A percentile compares a stretch with the other conserved stretches of the same genome.
Evolutionary conservation across 148 eudicot genomes (phyloP).

Genomic region (Limonium bicolor): DNA sequence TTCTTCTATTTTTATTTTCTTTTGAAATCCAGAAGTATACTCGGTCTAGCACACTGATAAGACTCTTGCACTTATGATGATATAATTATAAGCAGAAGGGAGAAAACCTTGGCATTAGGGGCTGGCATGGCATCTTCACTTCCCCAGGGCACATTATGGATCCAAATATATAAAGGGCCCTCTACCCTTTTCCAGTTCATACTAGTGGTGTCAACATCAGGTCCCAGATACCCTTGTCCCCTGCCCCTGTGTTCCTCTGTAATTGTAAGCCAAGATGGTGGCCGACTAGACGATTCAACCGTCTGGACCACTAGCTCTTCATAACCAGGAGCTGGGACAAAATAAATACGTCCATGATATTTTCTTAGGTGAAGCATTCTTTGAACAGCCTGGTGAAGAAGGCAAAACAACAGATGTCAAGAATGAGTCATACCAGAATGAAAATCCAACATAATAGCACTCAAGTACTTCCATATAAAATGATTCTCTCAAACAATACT

Average conservation of each 20-base stretch:
- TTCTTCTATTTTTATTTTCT: not conserved
- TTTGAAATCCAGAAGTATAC: not conserved
- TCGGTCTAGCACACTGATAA: not conserved
- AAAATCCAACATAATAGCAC: no score
- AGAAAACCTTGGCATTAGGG: slow-evolving; percentile 75
- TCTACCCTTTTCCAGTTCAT: slow-evolving; percentile 62
- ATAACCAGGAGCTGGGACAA: slow-evolving; percentile 75
- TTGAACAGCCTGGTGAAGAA: slow-evolving; percentile 41
- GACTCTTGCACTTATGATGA: not conserved
- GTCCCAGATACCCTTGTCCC: slow-evolving; percentile 39
- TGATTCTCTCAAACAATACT: no score
- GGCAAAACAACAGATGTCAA: not conserved
- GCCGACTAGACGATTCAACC: slow-evolving; percentile 12
- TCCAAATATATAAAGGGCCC: slow-evolving; percentile 92
- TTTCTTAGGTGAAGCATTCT: slow-evolving; percentile 56
- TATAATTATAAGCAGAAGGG: not conserved
- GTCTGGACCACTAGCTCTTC: slow-evolving; percentile 36
- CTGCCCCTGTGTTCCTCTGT: slow-evolving; percentile 15
- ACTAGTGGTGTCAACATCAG: slow-evolving; percentile 23
- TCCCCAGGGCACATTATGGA: slow-evolving; percentile 96
- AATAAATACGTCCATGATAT: slow-evolving; percentile 62
- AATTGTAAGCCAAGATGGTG: slow-evolving; percentile 15
- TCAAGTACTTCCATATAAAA: no score
- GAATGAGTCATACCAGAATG: not conserved
- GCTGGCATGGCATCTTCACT: slow-evolving; percentile 73